Percentiles rank a stretch among this genome's conserved stretches.
Evolutionary conservation across 495 filamentous ascomycete species (phyloP).

Genomic region (Daldinia childiae): DNA sequence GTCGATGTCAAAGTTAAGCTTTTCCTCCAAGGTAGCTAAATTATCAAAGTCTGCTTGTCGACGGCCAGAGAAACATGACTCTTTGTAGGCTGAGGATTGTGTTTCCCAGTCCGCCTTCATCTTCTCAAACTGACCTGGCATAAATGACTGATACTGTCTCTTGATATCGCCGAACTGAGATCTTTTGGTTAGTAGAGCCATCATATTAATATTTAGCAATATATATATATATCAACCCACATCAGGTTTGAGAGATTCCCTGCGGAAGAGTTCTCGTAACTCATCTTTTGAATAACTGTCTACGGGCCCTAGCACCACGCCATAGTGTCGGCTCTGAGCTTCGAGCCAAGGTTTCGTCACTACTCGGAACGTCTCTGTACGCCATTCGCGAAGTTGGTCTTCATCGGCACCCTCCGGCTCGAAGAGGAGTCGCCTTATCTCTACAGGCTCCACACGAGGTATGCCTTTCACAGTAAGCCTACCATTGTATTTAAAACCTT

Average conservation of each 20-base stretch:
- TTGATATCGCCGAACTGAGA: slow-evolving; percentile 12
- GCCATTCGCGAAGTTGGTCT: slow-evolving; percentile 3
- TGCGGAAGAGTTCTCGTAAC: slow-evolving; percentile 6
- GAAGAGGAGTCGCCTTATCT: slow-evolving; percentile 17
- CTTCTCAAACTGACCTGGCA: slow-evolving; percentile 2
- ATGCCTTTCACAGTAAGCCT: slow-evolving; percentile 26
- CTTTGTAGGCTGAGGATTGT: slow-evolving; percentile 19
- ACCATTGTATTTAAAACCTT: slow-evolving; percentile 21
- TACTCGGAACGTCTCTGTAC: background rate
- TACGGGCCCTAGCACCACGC: background rate
- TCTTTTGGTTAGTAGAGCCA: background rate
- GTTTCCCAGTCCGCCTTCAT: slow-evolving; percentile 23
- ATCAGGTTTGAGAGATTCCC: slow-evolving; percentile 19
- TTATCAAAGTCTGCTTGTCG: slow-evolving; percentile 27
- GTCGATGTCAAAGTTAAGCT: slow-evolving; percentile 25
- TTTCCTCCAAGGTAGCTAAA: slow-evolving; percentile 28
- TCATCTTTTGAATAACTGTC: slow-evolving; percentile 8
- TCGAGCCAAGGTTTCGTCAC: slow-evolving; percentile 21
- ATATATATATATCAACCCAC: slow-evolving; percentile 3
- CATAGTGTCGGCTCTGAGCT: slow-evolving; percentile 17
- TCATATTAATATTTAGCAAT: background rate
- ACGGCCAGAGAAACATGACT: slow-evolving; percentile 20
- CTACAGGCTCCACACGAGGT: slow-evolving; percentile 9
- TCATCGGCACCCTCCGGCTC: slow-evolving; percentile 4
- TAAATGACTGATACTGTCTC: slow-evolving; percentile 12